Evolutionary conservation across 331 rosid genomes (phyloP).

Genomic region (Malus hybrid): DNA sequence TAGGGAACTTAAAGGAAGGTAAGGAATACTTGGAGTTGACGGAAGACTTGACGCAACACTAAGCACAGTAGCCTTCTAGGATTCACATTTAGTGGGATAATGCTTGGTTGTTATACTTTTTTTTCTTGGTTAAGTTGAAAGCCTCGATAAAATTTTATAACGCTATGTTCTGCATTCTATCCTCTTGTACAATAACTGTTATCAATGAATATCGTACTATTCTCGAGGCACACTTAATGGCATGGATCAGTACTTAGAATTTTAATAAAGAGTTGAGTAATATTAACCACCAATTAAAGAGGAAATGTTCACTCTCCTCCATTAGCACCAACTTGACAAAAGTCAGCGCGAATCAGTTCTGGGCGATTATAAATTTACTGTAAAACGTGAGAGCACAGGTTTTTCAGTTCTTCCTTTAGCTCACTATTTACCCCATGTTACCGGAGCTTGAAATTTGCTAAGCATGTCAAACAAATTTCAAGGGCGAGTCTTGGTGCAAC

Average conservation of each 20-base stretch:
- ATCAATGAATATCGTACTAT: too few relatives aligned
- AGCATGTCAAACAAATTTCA: background rate
- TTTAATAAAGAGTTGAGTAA: background rate
- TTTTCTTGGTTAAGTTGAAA: background rate
- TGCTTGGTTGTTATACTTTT: background rate
- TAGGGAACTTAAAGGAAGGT: too few relatives aligned
- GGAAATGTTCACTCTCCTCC: background rate
- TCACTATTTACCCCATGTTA: background rate
- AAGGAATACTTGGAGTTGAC: too few relatives aligned
- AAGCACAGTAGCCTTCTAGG: too few relatives aligned
- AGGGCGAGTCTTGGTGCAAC: too few relatives aligned
- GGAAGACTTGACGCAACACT: too few relatives aligned
- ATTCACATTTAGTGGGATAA: too few relatives aligned
- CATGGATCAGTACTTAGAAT: background rate
- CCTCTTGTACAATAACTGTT: background rate
- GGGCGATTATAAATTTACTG: background rate
- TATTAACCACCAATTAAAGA: background rate
- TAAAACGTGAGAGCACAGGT: background rate
- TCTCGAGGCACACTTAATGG: background rate
- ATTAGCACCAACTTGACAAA: too few relatives aligned
- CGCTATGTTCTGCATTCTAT: background rate
- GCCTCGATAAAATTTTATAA: too few relatives aligned
- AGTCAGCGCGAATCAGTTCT: too few relatives aligned
- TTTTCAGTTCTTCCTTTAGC: background rate
- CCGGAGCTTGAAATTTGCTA: background rate